Conservation (phyloP, 1,284 basidiomycete genomes). For the Inonotus hispidus region DNA sequence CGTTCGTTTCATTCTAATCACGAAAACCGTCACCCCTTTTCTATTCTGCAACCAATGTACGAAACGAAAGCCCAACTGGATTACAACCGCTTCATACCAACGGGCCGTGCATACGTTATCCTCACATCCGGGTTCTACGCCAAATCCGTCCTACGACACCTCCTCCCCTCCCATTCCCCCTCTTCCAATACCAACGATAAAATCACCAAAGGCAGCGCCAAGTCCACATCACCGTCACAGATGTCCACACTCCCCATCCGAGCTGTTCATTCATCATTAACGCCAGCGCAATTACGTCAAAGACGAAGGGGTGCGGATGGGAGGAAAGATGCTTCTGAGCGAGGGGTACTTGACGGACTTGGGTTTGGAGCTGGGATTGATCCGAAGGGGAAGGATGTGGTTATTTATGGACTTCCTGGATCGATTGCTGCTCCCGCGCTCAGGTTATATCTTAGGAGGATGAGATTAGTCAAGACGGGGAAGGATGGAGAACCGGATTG, state of each 20-base stretch:
- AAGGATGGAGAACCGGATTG: slow-evolving; percentile 26
- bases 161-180: too few relatives aligned
- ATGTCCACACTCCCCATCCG: slow-evolving; percentile 40
- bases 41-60: background rate
- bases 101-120: slow-evolving; percentile 49
- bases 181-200: too few relatives aligned
- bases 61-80: slow-evolving; percentile 45
- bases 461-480: slow-evolving; percentile 36
- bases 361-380: slow-evolving; percentile 48
- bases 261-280: slow-evolving; percentile 20
- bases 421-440: slow-evolving; percentile 34
- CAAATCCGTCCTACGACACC: too few relatives aligned
- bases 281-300: background rate
- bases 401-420: slow-evolving; percentile 56
- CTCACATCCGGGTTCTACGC: slow-evolving; percentile 42
- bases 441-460: slow-evolving; percentile 38
- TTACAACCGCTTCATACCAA: slow-evolving; percentile 54
- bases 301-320: slow-evolving; percentile 40
- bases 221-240: slow-evolving; percentile 35
- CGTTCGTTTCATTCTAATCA: background rate
- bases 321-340: slow-evolving; percentile 34
- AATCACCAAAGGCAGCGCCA: slow-evolving; percentile 31
- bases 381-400: slow-evolving; percentile 46
- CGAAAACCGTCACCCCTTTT: background rate
- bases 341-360: slow-evolving; percentile 39